phyloP scores from a whole-genome alignment of 805 yeast genomes.

The Cyberlindnera misumaiensis region DNA sequence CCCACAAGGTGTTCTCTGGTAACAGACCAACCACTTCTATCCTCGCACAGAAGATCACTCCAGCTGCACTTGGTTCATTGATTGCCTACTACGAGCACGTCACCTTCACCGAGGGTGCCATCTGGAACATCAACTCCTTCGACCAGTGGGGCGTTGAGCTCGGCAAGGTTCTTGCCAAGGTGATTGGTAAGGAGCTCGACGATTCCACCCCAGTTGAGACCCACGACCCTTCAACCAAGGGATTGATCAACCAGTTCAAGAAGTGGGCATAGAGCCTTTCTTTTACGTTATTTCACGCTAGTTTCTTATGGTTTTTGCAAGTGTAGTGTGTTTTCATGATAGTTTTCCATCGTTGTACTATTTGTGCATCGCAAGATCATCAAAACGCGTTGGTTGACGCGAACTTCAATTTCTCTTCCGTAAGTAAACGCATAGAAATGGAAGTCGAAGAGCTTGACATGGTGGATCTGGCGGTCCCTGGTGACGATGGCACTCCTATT shows the following conservation, averaged over 20 bases:
- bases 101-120: conserved; percentile 97
- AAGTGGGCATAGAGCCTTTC: conserved; percentile 43
- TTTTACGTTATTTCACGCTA: too few relatives aligned
- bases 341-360: too few relatives aligned
- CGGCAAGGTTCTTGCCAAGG: conserved; percentile 97
- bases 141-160: conserved; percentile 99
- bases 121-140: conserved; percentile 98
- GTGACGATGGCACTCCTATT: too few relatives aligned
- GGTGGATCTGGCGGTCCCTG: too few relatives aligned
- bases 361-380: too few relatives aligned
- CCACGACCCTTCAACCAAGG: conserved; percentile 90
- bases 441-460: too few relatives aligned
- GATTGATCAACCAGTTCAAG: conserved; percentile 93
- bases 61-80: conserved; percentile 91
- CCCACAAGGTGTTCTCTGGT: conserved; percentile 96
- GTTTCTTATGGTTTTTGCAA: too few relatives aligned
- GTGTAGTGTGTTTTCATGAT: too few relatives aligned
- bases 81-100: conserved; percentile 97
- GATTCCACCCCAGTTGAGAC: conserved; percentile 44
- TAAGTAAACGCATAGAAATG: too few relatives aligned
- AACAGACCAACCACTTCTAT: conserved; percentile 99
- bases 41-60: conserved; percentile 91
- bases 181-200: conserved; percentile 83
- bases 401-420: too few relatives aligned
- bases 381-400: too few relatives aligned